Conservation (phyloP, 345 rosid genomes). For the Orychophragmus violaceus region DNA sequence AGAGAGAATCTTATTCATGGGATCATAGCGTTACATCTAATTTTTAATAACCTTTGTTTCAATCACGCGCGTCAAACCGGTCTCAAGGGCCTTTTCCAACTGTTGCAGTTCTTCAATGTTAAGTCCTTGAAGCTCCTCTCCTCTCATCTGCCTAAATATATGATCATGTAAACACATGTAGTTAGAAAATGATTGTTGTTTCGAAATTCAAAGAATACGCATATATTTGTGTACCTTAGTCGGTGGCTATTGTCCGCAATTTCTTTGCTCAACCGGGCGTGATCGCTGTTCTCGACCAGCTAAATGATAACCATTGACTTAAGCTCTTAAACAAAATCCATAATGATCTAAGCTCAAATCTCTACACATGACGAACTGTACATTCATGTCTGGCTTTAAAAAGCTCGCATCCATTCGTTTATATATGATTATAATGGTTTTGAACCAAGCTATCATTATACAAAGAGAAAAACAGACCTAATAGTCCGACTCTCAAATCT, state of each 20-base stretch:
- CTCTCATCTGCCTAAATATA: slow-evolving; percentile 76
- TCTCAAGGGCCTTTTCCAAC: slow-evolving; percentile 74
- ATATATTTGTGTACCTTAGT: slow-evolving; percentile 44
- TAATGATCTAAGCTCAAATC: background rate
- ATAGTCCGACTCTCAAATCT: background rate
- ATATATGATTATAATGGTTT: background rate
- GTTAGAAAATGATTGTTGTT: background rate
- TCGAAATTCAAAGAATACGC: background rate
- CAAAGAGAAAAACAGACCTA: background rate
- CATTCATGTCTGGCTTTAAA: background rate
- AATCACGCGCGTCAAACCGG: slow-evolving; percentile 64
- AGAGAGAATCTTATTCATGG: background rate
- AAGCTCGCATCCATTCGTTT: background rate
- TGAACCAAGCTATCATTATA: background rate
- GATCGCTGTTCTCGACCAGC: slow-evolving; percentile 68
- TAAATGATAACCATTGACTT: slow-evolving; percentile 12
- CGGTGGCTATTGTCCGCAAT: slow-evolving; percentile 60
- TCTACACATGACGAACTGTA: background rate
- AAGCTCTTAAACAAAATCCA: background rate
- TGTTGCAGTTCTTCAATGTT: slow-evolving; percentile 63
- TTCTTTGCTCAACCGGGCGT: slow-evolving; percentile 61
- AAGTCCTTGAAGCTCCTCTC: slow-evolving; percentile 84
- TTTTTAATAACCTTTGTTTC: slow-evolving; percentile 57
- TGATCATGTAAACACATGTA: background rate
- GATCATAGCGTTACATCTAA: background rate